Evolutionary conservation across 208 protist species (phyloP).

Genomic region (Porcisia deanei): DNA sequence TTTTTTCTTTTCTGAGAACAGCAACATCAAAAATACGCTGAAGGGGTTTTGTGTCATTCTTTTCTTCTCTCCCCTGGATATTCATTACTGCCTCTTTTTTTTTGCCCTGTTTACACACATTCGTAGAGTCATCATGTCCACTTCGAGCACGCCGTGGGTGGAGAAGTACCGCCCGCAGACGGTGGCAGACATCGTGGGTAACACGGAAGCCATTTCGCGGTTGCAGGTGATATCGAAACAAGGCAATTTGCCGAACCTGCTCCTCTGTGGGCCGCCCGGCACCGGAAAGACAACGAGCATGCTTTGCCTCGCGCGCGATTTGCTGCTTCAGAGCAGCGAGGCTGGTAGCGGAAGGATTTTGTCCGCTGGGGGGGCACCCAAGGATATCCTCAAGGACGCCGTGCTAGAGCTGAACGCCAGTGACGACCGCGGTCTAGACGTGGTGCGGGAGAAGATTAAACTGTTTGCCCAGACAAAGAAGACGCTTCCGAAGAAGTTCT

Average conservation of each 20-base stretch:
- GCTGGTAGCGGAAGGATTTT: slow-evolving; percentile 3
- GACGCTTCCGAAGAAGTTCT: slow-evolving; percentile 77
- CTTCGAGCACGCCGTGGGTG: slow-evolving; percentile 92
- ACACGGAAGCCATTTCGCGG: slow-evolving; percentile 96
- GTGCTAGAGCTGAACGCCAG: slow-evolving; percentile 99
- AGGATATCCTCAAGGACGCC: slow-evolving; percentile 88
- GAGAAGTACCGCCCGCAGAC: slow-evolving; percentile 98
- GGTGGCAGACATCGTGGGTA: slow-evolving; percentile 98
- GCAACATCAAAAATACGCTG: neutral
- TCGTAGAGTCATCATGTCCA: slow-evolving; percentile 14
- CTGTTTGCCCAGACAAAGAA: slow-evolving; percentile 97
- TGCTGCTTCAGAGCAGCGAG: slow-evolving; percentile 78
- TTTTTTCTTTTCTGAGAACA: neutral
- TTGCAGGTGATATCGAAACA: slow-evolving; percentile 95
- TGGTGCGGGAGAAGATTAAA: slow-evolving; percentile 99
- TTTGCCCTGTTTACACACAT: neutral
- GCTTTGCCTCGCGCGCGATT: slow-evolving; percentile 93
- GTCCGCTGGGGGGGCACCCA: slow-evolving; percentile 8
- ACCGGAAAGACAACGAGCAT: slow-evolving; percentile 98
- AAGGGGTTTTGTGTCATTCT: neutral
- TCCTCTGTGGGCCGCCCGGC: slow-evolving; percentile 94
- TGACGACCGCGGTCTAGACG: slow-evolving; percentile 98
- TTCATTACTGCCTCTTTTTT: neutral
- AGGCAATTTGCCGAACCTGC: slow-evolving; percentile 98
- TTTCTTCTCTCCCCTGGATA: neutral